Evolutionary conservation across 1,139 yeast species (phyloP), one percentile per base, ranked within the genome.

Genomic region (Lodderomyces orthopsilosis): DNA sequence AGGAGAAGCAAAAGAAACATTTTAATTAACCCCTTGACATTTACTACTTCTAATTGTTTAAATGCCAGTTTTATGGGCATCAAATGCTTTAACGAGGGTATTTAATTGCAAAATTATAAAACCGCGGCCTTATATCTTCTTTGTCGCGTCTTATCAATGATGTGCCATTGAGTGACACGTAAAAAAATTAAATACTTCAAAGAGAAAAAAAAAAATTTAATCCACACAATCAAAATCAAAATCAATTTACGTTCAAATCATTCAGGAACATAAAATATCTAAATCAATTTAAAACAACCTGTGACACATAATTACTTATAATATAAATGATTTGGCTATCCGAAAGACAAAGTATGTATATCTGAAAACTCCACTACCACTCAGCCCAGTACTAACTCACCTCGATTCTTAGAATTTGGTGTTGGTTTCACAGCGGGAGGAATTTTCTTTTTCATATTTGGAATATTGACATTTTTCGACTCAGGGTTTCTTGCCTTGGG

Each of bases 351-450:
- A 85, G 90, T 83, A 74, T 49, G 87, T 79, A 27, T 28, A 22
- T 34, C 28, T 40, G n/a, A n/a, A 23, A 21, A 21, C 23, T 8
- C 6, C 32, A n/a, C 32, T 4, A 8, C 19, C 15, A 28, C 12
- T 14, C 36, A 18, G 6, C 32, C 4, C 4, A 23, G 23, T 30
- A 35, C 37, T 26, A 33, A 37, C 41, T 28, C 23, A 33, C 26
- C 23, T 26, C 21, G 23, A 21, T 37, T 40, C 24, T 7, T 52
- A 88, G 96, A 90, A 65, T 84, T 84, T 57, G 98, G 98, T 24
- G 97, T 89, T 22, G 96, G 90, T 8, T 86, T 91, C 72, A 88
- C 96, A 12, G 91, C 95, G 21, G 87, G 86, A 22, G 97, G 93
- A 47, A 77, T 85, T 45, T 63, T 87, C 38, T 85, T 89, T 61